Percentiles rank a stretch among this genome's conserved stretches.
Conservation (phyloP, 345 rosid genomes). For the Pugionium dolabratum region DNA sequence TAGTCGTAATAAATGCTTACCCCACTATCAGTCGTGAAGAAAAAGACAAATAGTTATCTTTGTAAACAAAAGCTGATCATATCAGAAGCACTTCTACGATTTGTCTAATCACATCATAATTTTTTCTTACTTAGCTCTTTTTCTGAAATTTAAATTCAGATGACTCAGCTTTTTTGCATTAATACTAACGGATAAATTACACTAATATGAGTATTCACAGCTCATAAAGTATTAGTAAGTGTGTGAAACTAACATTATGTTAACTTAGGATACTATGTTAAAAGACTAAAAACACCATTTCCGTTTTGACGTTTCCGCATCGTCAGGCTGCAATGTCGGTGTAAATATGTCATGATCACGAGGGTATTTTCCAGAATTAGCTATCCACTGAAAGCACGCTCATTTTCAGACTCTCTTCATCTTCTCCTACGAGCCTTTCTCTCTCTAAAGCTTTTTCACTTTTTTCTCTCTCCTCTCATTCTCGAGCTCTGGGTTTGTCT, state of each 20-base stretch:
- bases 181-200: neutral
- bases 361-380: conserved; percentile 13
- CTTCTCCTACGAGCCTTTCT: conserved; percentile 1
- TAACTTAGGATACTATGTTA: neutral
- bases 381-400: no score
- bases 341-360: conserved; percentile 18
- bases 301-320: conserved; percentile 3
- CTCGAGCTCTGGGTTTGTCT: conserved; percentile 31
- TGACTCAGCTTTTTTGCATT: conserved; percentile 13
- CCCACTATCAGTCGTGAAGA: conserved; percentile 21
- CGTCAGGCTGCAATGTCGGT: conserved; percentile 30
- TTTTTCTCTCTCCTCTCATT: conserved; percentile 10
- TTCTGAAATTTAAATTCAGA: conserved; percentile 10
- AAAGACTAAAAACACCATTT: conserved; percentile 34
- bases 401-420: neutral
- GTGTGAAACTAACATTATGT: neutral
- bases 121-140: neutral
- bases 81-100: conserved; percentile 33
- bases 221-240: neutral
- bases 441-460: conserved; percentile 18
- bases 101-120: conserved; percentile 30
- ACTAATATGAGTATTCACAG: neutral
- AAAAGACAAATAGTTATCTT: neutral
- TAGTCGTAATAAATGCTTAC: conserved; percentile 17
- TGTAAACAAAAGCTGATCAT: conserved; percentile 14